Conservation (phyloP, 164 flowering plant species). For the Vitis rupestris region DNA sequence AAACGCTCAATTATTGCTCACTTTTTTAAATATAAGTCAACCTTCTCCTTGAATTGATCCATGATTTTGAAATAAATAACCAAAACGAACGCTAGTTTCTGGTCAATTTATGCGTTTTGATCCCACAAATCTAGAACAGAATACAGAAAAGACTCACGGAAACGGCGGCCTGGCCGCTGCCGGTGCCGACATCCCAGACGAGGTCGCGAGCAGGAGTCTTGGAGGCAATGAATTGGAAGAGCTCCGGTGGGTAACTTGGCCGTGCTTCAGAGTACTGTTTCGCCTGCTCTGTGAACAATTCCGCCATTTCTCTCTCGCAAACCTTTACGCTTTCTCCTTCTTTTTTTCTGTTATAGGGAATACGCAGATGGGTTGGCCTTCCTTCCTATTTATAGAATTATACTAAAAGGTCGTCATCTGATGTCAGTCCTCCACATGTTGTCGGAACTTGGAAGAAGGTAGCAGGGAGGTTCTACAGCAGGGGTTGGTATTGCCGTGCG, state of each 20-base stretch:
- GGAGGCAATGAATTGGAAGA: constrained; percentile 57
- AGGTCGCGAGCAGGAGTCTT: constrained; percentile 51
- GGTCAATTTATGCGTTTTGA: too few species aligned
- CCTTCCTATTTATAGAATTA: not conserved
- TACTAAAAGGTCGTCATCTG: too few species aligned
- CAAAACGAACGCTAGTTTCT: too few species aligned
- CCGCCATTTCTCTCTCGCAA: constrained; percentile 34
- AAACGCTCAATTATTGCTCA: too few species aligned
- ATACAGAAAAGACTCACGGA: constrained; percentile 31
- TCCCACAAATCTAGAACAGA: not conserved
- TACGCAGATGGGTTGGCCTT: not conserved
- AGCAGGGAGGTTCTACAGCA: too few species aligned
- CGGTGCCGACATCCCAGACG: constrained; percentile 78
- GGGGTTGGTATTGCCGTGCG: too few species aligned
- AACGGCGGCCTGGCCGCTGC: constrained; percentile 67
- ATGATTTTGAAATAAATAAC: too few species aligned
- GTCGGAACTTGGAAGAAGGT: too few species aligned
- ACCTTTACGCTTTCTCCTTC: too few species aligned
- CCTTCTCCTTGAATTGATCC: too few species aligned
- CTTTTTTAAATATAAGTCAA: too few species aligned
- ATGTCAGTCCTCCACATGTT: too few species aligned
- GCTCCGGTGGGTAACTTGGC: constrained; percentile 49
- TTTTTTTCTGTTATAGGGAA: not conserved
- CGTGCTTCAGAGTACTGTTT: constrained; percentile 43
- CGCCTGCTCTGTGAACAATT: constrained; percentile 49